Base-by-base conservation (phyloP, 2,329 filamentous ascomycete species). In the Bertia moriformis region DNA sequence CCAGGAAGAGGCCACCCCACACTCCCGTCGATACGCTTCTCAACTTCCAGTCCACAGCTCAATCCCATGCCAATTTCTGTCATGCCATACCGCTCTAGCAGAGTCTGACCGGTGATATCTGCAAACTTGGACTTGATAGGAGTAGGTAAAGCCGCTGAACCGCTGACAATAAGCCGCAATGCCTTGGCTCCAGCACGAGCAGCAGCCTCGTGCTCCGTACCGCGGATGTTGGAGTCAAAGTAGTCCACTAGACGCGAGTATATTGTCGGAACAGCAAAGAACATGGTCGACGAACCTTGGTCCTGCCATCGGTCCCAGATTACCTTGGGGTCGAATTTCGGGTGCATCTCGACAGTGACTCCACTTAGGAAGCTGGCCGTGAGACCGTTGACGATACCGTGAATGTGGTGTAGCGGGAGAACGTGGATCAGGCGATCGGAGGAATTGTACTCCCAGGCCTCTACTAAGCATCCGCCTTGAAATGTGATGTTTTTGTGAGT, bases 231-330 rank as follows among this genome's bases (percentile, higher is more conserved):
- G 12, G 51, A 36, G 35, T 62, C 58, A 38, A 61, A 63, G 40
- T 66, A 61, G 40, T 66, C 59, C 41, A 62, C 59, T 38, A 69
- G 50, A 1, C 63, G 57, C 36, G 64, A 61, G 49, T 67, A 69
- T 19, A 69, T 66, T 1, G 66, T 69, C 3, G 66, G 66, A 1
- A 69, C 66, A 14, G 62, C 66, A 45, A 64, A 62, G 53, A 69
- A 69, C 54, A 68, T 60, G 0, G 61, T 58, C 19, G 63, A 54
- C 35, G 54, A 50, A 43, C 58, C 59, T 40, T 45, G 49, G 19
- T 50, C 54, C 41, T 53, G 50, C 62, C 63, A 68, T 14, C 65
- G 56, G 15, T 56, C 49, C 66, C 65, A 69, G 46, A 66, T 63
- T 40, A 56, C 45, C 45, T 53, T 45, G 10, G 60, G 51, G 37